These are phyloP conservation scores for Nemania sp. DNA, from an alignment of 2,329 filamentous ascomycete species.

Conservation along the genomic window DNA sequence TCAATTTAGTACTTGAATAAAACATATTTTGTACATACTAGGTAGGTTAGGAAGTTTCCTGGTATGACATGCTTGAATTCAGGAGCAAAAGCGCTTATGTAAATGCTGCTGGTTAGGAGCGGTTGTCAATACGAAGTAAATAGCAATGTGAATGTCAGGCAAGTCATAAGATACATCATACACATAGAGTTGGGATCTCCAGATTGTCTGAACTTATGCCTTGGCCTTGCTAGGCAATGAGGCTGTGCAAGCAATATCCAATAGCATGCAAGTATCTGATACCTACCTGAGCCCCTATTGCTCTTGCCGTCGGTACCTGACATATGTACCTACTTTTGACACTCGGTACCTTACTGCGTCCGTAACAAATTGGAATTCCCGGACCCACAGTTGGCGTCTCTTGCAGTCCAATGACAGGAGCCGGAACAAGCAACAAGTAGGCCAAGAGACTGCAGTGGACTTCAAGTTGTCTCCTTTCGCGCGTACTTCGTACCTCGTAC, in stretches of 20 bases:
- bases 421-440: not conserved
- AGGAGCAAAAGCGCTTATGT: too few relatives aligned
- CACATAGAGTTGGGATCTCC: too few relatives aligned
- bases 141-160: too few relatives aligned
- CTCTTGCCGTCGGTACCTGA: not conserved
- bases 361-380: slow-evolving; percentile 14
- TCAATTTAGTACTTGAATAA: too few relatives aligned
- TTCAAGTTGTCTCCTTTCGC: slow-evolving; percentile 2
- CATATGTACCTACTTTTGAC: not conserved
- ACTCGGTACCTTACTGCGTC: not conserved
- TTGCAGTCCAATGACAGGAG: not conserved
- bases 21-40: too few relatives aligned
- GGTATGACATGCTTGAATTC: too few relatives aligned
- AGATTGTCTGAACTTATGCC: not conserved
- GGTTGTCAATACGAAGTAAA: too few relatives aligned
- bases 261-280: not conserved
- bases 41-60: too few relatives aligned
- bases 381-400: not conserved
- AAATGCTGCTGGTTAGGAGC: too few relatives aligned
- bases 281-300: slow-evolving; percentile 9
- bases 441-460: not conserved
- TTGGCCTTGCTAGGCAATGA: slow-evolving; percentile 20
- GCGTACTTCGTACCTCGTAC: too few relatives aligned
- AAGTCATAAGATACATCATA: too few relatives aligned
- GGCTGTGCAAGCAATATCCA: slow-evolving; percentile 25